Conservation (phyloP, 768 basidiomycete species). For the Boletus huronensis region DNA sequence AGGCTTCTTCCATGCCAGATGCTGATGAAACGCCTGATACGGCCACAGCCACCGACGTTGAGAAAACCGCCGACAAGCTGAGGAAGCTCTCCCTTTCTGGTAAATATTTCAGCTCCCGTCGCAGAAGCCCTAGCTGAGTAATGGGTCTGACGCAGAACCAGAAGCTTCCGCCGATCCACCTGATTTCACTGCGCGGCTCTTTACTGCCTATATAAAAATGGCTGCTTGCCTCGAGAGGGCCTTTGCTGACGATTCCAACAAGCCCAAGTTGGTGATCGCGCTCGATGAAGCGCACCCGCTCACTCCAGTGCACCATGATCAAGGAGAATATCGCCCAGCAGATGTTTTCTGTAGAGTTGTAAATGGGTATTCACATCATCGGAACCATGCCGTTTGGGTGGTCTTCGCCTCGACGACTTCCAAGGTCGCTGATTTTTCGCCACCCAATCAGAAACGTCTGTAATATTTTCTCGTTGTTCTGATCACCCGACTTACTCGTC, state of each 20-base stretch:
- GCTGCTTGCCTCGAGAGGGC: neutral
- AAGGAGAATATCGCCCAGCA: neutral
- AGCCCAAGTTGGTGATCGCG: conserved; percentile 12
- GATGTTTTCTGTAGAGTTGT: conserved; percentile 5
- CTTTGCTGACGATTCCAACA: neutral
- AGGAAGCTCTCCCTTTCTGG: neutral
- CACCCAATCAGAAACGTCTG: neutral
- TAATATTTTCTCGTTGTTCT: too few species aligned
- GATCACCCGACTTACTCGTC: neutral
- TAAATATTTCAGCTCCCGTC: neutral
- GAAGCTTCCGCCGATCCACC: neutral
- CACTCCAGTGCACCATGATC: neutral
- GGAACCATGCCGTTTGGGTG: conserved; percentile 10
- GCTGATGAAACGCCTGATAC: neutral
- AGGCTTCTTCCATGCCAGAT: neutral
- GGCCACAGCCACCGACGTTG: neutral
- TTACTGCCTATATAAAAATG: neutral
- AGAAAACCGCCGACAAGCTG: neutral
- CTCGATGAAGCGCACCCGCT: conserved; percentile 13
- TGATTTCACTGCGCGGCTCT: neutral
- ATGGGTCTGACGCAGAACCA: neutral
- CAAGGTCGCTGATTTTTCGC: conserved; percentile 5
- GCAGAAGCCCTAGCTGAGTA: neutral
- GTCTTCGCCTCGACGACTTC: conserved; percentile 17
- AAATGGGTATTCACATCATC: conserved; percentile 4